Evolutionary conservation across 1,139 yeast genomes (phyloP).

Genomic region (Kodamaea alishanica): DNA sequence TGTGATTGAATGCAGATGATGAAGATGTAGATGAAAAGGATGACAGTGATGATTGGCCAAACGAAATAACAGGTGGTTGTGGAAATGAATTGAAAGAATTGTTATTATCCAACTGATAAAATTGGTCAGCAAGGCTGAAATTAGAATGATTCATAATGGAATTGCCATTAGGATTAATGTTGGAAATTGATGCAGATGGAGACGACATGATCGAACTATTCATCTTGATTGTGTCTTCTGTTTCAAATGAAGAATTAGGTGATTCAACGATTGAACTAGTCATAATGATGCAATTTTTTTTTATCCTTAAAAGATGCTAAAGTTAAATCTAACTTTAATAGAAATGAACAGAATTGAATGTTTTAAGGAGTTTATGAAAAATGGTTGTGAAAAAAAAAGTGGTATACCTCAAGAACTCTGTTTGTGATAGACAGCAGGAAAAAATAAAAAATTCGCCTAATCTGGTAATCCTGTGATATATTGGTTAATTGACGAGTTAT

Average conservation of each 20-base stretch:
- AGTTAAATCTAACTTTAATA: too few relatives aligned
- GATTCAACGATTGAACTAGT: conserved; percentile 17
- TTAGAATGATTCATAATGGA: conserved; percentile 5
- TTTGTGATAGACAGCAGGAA: too few relatives aligned
- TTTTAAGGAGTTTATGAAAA: too few relatives aligned
- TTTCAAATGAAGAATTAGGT: conserved; percentile 21
- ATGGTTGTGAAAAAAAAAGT: too few relatives aligned
- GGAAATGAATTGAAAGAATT: conserved; percentile 19
- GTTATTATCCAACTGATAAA: conserved; percentile 11
- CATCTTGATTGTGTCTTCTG: conserved; percentile 25
- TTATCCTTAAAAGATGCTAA: too few relatives aligned
- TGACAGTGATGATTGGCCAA: conserved; percentile 5
- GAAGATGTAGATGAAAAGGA: conserved; percentile 8
- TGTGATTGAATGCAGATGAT: conserved; percentile 9
- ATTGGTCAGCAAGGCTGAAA: conserved; percentile 3
- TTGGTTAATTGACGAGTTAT: too few relatives aligned
- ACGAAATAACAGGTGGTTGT: conserved; percentile 22
- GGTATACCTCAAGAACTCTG: too few relatives aligned
- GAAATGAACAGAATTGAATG: too few relatives aligned
- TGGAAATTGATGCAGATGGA: conserved; percentile 11
- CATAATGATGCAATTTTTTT: conserved; percentile 9
- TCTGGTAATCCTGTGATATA: too few relatives aligned
- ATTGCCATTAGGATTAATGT: conserved; percentile 3
- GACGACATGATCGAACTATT: conserved; percentile 20
- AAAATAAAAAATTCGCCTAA: too few relatives aligned